Evolutionary conservation across 345 rosid species (phyloP), one percentile per base, ranked within the genome.

Genomic region (Erodium maritimum): DNA sequence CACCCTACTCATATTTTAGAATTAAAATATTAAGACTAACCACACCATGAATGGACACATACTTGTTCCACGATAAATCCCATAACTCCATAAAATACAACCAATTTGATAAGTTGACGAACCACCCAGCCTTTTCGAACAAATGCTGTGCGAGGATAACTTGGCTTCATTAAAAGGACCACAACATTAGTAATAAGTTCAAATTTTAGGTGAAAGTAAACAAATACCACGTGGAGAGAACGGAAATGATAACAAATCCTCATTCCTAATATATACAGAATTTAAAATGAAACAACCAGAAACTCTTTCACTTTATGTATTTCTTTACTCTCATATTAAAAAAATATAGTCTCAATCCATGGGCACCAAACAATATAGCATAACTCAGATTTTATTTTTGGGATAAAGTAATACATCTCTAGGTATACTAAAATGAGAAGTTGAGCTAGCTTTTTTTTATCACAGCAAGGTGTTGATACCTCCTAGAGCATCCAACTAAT

Each of bases 31-130:
- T 70, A 67, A 80, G 51, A 52, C 56, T 18, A 58, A 21, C 50
- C 11, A 11, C 42, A 42, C 0, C 52, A 61, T 57, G 24, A 11
- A 3, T 55, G 45, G 45, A 61, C 1, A 29, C 78, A 60, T 56
- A 87, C 99, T 75, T 94, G 97, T 62, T 94, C 99, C 56, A 90
- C 78, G 52, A 94, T 94, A 64, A 90, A 90, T 62, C 99, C 97
- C 90, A 94, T 90, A 60, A 94, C 72, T 65, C 97, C 99, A 0
- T 87, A 83, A 70, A 94, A 94, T 80, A 90, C 76, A 69, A 94
- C 66, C 48, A 90, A 75, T 72, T 94, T 90, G 67, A 80, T 71
- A 78, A 79, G 76, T 65, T 89, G 99, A 60, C 88, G 95, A 69
- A 78, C 79, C 71, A 90, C 94, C 99, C 97, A 93, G 60, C 86